Evolutionary conservation across 805 yeast species (phyloP), one percentile per base, ranked within the genome.

Genomic region (Spathaspora gorwiae): DNA sequence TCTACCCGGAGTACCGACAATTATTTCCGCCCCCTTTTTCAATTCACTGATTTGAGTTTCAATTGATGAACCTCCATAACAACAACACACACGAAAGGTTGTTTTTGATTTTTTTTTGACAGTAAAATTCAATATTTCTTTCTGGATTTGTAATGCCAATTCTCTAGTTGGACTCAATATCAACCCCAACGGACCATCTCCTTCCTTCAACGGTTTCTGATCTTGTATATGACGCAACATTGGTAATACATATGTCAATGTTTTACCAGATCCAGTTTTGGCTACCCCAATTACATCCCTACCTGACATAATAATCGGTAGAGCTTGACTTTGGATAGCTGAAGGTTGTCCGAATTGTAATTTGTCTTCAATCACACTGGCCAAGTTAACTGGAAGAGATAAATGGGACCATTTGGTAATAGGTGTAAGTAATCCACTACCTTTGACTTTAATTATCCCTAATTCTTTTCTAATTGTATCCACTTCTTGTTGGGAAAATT

Each of bases 181-280:
- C 9, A 94, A 56, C 0, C 87, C 96, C 15, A 86, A 62, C 0
- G 97, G 97, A 0, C 94, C 90, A 10, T 81, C 87, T 5, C 61
- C 64, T 27, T 48, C 48, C 0, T 56, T 53, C 9, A 80, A 49
- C 0, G 79, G 79, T 2, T 78, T 66, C 56, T 89, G 95, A 38
- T 87, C 90, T 46, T 80, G 76, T 8, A 94, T 80, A 50, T 92
- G 98, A 42, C 96, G 73, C 43, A 92, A 70, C 66, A 94, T 64
- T 0, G 99, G 97, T 6, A 94, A 60, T 7, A 90, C 68, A 64
- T 87, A 94, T 1, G 97, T 86, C 54, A 92, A 73, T 0, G 99
- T 94, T 60, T 94, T 94, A 3, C 99, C 99, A 0, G 97, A 87
- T 0, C 99, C 99, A 0, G 99, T 94, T 52, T 90, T 89, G 0